Evolutionary conservation across 345 rosid species (phyloP).

Genomic region (Salix viminalis): DNA sequence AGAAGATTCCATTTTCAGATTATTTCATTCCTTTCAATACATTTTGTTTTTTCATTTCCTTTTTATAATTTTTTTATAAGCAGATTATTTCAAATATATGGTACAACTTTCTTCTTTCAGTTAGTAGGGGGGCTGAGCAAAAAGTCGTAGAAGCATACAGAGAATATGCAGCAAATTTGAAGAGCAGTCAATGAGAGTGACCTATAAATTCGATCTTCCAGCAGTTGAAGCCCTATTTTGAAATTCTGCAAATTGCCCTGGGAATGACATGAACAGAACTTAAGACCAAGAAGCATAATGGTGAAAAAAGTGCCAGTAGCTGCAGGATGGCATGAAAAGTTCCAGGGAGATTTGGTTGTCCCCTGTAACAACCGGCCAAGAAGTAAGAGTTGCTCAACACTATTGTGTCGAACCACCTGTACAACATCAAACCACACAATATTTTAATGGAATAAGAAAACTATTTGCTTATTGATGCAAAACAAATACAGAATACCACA

Average conservation of each 20-base stretch:
- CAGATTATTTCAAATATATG: background rate
- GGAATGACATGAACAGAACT: slow-evolving; percentile 82
- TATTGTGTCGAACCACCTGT: slow-evolving; percentile 86
- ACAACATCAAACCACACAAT: slow-evolving; percentile 10
- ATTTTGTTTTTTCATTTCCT: too few species aligned
- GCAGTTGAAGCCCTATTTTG: slow-evolving; percentile 79
- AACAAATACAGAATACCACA: background rate
- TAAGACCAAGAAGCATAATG: slow-evolving; percentile 93
- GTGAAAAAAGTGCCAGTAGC: slow-evolving; percentile 96
- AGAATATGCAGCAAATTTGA: background rate
- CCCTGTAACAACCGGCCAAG: slow-evolving; percentile 91
- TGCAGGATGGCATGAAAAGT: slow-evolving; percentile 92
- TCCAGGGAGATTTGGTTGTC: slow-evolving; percentile 79
- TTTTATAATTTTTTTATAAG: background rate
- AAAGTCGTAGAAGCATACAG: background rate
- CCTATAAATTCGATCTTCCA: slow-evolving; percentile 95
- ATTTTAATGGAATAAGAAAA: slow-evolving; percentile 7
- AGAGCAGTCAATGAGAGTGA: slow-evolving; percentile 17
- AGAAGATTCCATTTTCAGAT: background rate
- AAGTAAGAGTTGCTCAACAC: slow-evolving; percentile 92
- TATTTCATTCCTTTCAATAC: background rate
- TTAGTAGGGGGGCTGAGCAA: background rate
- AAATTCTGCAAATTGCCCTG: slow-evolving; percentile 85
- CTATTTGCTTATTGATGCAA: background rate
- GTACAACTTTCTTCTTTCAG: background rate